phyloP scores from a whole-genome alignment of 164 flowering plant species.

The Chimonanthus praecox region DNA sequence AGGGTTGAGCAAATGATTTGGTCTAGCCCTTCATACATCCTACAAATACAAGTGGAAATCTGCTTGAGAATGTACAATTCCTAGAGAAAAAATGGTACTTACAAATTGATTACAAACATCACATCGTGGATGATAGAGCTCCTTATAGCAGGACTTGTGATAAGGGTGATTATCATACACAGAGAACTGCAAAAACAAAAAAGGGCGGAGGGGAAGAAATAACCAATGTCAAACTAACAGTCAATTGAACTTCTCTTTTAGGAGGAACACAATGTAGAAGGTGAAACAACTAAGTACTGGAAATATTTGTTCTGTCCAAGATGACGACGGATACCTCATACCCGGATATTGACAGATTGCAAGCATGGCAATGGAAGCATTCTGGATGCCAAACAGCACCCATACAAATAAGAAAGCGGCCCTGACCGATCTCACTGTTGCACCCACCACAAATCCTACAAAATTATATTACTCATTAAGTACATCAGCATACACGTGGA shows the following conservation, averaged over 20 bases:
- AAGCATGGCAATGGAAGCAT: constrained; percentile 85
- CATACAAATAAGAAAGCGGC: constrained; percentile 87
- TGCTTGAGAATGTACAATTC: neutral
- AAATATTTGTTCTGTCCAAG: neutral
- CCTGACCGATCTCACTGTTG: constrained; percentile 78
- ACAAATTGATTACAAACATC: constrained; percentile 88
- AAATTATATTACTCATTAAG: neutral
- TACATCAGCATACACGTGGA: neutral
- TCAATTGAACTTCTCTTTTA: neutral
- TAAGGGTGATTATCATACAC: constrained; percentile 70
- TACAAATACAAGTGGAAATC: too few species aligned
- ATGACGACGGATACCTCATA: constrained; percentile 50
- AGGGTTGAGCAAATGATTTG: too few species aligned
- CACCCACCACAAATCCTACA: constrained; percentile 88
- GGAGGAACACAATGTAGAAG: neutral
- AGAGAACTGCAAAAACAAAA: constrained; percentile 72
- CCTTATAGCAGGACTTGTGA: constrained; percentile 89
- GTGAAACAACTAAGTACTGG: neutral
- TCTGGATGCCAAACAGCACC: constrained; percentile 92
- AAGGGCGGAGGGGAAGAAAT: constrained; percentile 4
- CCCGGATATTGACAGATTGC: constrained; percentile 77
- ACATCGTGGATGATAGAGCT: constrained; percentile 85
- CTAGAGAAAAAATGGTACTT: constrained; percentile 23
- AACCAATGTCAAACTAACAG: constrained; percentile 1
- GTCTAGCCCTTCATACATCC: too few species aligned